Base-by-base conservation (phyloP, 1,139 yeast species). In the Trichomonascaceae sp. region DNA sequence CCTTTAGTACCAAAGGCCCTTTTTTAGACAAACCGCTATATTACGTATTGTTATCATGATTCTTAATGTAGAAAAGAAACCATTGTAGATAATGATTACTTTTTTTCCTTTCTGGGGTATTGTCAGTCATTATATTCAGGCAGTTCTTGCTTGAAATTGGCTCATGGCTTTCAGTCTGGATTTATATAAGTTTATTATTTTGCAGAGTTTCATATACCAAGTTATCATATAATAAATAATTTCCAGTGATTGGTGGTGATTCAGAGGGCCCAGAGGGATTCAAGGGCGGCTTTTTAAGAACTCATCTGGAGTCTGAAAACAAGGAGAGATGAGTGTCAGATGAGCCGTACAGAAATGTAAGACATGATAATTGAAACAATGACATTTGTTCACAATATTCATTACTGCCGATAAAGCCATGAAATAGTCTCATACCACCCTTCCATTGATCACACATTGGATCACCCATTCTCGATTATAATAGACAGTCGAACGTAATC, bases 301-400 rank as follows among this genome's bases (percentile, higher is more conserved):
- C 83, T 74, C 80, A 73, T 69, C 75, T 73, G 82, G 82, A 77
- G 69, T 63, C 53, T 59, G 60, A 50, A 55, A 55, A 54, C 64
- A 61, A 63, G 70, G 82, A 78, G 68, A 71, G 74, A 69, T 66
- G 81, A 75, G 84, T 80, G 84, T 80, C 84, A 80, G 83, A 77
- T 76, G 73, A 70, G 72, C 69, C 71, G 74, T 58, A 80, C 75
- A 79, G 74, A 52, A 18, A 2, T 30, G 24, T 22, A 22, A 22
- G 18, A 4, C 18, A 18, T 38, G 13, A 9, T 17, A 12, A 19
- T 2, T 39, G 17, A 19, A 13, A 19, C n/a, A n/a, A n/a, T n/a
- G n/a, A n/a, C n/a, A n/a, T n/a, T n/a, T n/a, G n/a, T n/a, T n/a
- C n/a, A n/a, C n/a, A n/a, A n/a, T n/a, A n/a, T n/a, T n/a, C n/a